These are phyloP conservation scores for Talaromyces sp. DNA, from an alignment of 2,329 filamentous ascomycete species.

Conservation along the genomic window DNA sequence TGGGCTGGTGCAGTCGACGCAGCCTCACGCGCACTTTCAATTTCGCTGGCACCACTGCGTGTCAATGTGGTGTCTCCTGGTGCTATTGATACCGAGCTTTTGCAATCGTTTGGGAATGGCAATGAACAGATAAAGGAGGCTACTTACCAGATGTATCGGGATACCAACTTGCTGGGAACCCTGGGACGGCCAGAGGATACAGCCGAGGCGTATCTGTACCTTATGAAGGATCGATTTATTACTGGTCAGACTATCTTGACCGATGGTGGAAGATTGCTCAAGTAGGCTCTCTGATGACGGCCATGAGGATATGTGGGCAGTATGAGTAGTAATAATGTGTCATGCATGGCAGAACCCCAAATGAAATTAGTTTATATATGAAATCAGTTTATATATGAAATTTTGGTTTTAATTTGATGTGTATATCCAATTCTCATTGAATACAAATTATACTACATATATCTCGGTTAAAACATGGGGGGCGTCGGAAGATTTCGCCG, in stretches of 20 bases:
- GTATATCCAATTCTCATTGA: neutral
- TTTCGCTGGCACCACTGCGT: slow-evolving; percentile 38
- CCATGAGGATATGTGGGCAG: neutral
- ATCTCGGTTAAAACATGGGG: neutral
- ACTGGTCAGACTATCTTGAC: slow-evolving; percentile 27
- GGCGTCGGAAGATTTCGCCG: neutral
- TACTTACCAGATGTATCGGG: slow-evolving; percentile 10
- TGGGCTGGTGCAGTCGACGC: slow-evolving; percentile 24
- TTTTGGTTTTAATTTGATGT: neutral
- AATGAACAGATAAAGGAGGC: slow-evolving; percentile 4
- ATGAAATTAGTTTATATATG: too few species aligned
- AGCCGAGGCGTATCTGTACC: slow-evolving; percentile 40
- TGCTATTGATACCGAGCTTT: slow-evolving; percentile 36
- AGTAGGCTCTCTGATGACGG: neutral
- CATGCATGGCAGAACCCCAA: neutral
- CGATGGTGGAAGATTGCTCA: slow-evolving; percentile 33
- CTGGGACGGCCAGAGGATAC: slow-evolving; percentile 30
- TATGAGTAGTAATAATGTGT: neutral
- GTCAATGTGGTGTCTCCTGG: slow-evolving; percentile 40
- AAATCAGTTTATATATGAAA: too few species aligned
- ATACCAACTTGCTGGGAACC: slow-evolving; percentile 16
- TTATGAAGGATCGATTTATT: slow-evolving; percentile 39
- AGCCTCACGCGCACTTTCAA: slow-evolving; percentile 31
- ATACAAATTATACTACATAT: neutral
- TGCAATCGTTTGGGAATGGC: slow-evolving; percentile 18